Evolutionary conservation across 331 rosid species (phyloP).

Genomic region (Ulmus americana): DNA sequence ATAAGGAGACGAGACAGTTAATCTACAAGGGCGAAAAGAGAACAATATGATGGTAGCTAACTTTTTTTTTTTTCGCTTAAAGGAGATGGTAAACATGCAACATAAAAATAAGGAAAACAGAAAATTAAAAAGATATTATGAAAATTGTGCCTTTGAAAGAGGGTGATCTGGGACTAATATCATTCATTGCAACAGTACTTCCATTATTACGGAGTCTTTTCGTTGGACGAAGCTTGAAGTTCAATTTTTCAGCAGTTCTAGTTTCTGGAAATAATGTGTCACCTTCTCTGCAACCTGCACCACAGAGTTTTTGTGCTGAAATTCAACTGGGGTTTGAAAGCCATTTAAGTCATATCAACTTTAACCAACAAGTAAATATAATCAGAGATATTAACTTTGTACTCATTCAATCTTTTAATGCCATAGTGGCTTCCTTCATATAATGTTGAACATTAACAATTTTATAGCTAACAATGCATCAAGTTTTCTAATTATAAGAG

Average conservation of each 20-base stretch:
- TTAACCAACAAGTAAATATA: not conserved
- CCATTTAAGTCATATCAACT: not conserved
- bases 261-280: slow-evolving; percentile 19
- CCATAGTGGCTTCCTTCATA: not conserved
- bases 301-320: not conserved
- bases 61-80: too few species aligned
- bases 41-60: too few species aligned
- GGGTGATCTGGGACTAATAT: slow-evolving; percentile 33
- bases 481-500: not conserved
- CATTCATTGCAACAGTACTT: slow-evolving; percentile 31
- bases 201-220: slow-evolving; percentile 41
- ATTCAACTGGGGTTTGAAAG: not conserved
- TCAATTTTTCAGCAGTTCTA: slow-evolving; percentile 28
- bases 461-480: not conserved
- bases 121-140: not conserved
- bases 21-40: too few species aligned
- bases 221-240: slow-evolving; percentile 34
- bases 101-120: slow-evolving; percentile 18
- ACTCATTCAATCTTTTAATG: not conserved
- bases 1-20: not conserved
- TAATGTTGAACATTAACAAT: not conserved
- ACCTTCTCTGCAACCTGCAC: slow-evolving; percentile 48
- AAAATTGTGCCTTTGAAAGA: slow-evolving; percentile 39
- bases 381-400: not conserved
- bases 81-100: slow-evolving; percentile 7